Percentiles rank a stretch among this genome's conserved stretches.
Conservation (phyloP, 352 stramenopile genomes). For the Pythium rhizo-oryzae region DNA sequence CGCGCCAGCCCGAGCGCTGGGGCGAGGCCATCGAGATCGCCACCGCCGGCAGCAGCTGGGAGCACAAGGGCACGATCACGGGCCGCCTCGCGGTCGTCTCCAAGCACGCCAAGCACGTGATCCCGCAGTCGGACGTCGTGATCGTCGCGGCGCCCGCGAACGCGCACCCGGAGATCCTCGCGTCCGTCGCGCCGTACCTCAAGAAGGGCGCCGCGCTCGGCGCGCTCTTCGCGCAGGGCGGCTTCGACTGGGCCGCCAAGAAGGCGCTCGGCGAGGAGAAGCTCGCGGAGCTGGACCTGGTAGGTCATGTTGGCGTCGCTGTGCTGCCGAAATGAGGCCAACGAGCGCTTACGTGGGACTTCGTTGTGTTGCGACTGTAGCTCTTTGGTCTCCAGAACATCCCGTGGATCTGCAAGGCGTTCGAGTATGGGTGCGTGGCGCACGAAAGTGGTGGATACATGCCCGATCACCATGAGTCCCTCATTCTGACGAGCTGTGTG, state of each 20-base stretch:
- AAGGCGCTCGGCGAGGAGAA: conserved; percentile 78
- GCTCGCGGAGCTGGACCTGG: conserved; percentile 60
- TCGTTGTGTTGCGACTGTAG: conserved; percentile 35
- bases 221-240: conserved; percentile 90
- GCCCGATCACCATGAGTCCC: too few species aligned
- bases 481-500: not conserved
- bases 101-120: conserved; percentile 83
- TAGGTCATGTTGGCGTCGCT: conserved; percentile 25
- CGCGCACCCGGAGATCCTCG: conserved; percentile 84
- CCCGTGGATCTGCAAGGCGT: conserved; percentile 93
- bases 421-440: conserved; percentile 69
- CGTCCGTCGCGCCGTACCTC: conserved; percentile 76
- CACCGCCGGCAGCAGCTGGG: conserved; percentile 87
- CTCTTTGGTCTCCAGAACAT: conserved; percentile 95
- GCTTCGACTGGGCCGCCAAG: conserved; percentile 92
- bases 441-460: not conserved
- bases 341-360: not conserved
- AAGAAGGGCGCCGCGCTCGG: conserved; percentile 87
- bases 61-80: conserved; percentile 71
- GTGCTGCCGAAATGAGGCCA: too few species aligned
- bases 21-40: conserved; percentile 75
- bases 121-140: conserved; percentile 88
- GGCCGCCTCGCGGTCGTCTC: conserved; percentile 76
- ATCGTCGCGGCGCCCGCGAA: conserved; percentile 91
- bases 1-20: conserved; percentile 83